Evolutionary conservation across 805 yeast genomes (phyloP).

Genomic region (Saccharomycopsis olivae): DNA sequence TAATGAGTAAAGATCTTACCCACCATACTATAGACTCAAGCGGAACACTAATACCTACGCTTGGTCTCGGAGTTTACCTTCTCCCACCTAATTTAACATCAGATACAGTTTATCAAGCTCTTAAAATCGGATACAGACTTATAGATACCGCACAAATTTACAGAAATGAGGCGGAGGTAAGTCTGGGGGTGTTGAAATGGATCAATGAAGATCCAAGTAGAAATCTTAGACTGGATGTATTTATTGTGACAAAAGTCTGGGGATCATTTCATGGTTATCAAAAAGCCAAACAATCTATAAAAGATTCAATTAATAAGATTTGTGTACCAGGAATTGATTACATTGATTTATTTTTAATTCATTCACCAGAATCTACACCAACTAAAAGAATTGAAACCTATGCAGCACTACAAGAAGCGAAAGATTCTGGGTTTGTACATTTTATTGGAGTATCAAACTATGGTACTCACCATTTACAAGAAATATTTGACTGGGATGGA

Average conservation of each 20-base stretch:
- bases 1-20: neutral
- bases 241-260: conserved; percentile 17
- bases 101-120: conserved; percentile 14
- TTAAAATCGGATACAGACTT: conserved; percentile 16
- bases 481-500: conserved; percentile 36
- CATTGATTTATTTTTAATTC: conserved; percentile 20
- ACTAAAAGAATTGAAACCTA: conserved; percentile 35
- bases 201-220: conserved; percentile 12
- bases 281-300: conserved; percentile 8
- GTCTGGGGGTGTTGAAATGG: conserved; percentile 15
- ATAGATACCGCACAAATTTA: conserved; percentile 18
- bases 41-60: conserved; percentile 8
- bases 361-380: conserved; percentile 17
- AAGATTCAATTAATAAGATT: conserved; percentile 12
- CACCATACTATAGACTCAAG: conserved; percentile 1
- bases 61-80: conserved; percentile 17
- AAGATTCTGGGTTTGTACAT: conserved; percentile 37
- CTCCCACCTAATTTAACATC: conserved; percentile 14
- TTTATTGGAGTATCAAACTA: conserved; percentile 58
- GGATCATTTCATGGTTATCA: conserved; percentile 17
- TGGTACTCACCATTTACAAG: conserved; percentile 46
- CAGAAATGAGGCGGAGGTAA: conserved; percentile 16
- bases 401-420: conserved; percentile 47
- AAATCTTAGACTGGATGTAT: conserved; percentile 9
- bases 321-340: conserved; percentile 19